A percentile compares a stretch with the other conserved stretches of the same genome.
Evolutionary conservation across 441 rosid genomes (phyloP).

Genomic region (Francoa sonchifolia): DNA sequence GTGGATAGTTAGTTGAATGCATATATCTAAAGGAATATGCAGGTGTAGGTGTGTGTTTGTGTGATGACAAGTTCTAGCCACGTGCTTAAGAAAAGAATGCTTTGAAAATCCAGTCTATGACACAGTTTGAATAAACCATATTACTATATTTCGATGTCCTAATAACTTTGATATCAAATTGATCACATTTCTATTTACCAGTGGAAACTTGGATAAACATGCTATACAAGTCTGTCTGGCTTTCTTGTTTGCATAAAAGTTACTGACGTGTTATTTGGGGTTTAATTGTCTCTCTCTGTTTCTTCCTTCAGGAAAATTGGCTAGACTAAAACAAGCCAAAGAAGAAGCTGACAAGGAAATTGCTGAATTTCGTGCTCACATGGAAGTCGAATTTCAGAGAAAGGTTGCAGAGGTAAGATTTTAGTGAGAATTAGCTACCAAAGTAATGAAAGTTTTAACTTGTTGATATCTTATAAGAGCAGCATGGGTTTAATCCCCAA

Average conservation of each 20-base stretch:
- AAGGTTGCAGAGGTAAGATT: constrained; percentile 66
- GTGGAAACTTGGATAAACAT: no score
- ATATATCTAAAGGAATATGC: no score
- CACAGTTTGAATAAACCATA: no score
- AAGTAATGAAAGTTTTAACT: neutral
- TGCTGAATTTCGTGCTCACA: constrained; percentile 54
- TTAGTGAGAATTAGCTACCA: no score
- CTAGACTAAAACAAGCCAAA: constrained; percentile 77
- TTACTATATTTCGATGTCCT: no score
- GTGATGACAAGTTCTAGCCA: no score
- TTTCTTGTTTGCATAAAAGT: neutral
- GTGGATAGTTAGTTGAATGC: no score
- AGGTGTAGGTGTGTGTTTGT: no score
- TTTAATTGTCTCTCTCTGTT: constrained; percentile 4
- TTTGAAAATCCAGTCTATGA: no score
- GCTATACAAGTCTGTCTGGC: neutral
- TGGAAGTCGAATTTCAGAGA: constrained; percentile 73
- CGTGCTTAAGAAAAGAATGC: no score
- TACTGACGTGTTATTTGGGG: no score
- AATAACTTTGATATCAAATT: neutral
- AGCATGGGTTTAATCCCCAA: no score
- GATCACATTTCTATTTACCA: neutral
- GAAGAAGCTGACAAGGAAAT: constrained; percentile 79
- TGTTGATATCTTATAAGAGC: neutral
- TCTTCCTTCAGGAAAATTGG: constrained; percentile 43